These are phyloP conservation scores for Alternaria postmessia DNA, from an alignment of 2,329 filamentous ascomycete species.

Conservation along the genomic window DNA sequence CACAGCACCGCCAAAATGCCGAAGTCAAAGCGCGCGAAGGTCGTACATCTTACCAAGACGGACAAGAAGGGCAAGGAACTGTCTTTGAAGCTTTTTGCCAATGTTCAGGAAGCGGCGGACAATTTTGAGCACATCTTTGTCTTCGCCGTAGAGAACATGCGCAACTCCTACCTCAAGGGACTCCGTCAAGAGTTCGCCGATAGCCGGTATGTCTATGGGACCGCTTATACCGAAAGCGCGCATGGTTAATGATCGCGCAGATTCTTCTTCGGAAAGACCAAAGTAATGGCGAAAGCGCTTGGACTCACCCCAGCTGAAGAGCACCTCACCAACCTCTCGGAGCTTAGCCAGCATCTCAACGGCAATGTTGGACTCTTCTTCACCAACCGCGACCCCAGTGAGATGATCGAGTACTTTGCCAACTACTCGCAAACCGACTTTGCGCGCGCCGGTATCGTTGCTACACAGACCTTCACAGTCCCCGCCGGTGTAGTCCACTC, in stretches of 20 bases:
- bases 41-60: conserved; percentile 90
- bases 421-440: conserved; percentile 81
- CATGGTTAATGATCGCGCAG: conserved; percentile 55
- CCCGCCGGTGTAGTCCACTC: conserved; percentile 85
- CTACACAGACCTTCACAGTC: conserved; percentile 78
- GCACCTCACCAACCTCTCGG: conserved; percentile 78
- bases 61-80: conserved; percentile 92
- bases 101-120: conserved; percentile 84
- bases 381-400: conserved; percentile 75
- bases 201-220: conserved; percentile 70
- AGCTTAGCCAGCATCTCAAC: conserved; percentile 72
- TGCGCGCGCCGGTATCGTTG: conserved; percentile 82
- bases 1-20: conserved; percentile 71
- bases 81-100: conserved; percentile 85
- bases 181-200: conserved; percentile 85
- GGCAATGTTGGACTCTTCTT: conserved; percentile 92
- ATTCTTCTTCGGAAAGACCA: conserved; percentile 98
- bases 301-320: conserved; percentile 80
- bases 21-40: conserved; percentile 90
- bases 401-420: conserved; percentile 76
- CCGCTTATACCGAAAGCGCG: not conserved
- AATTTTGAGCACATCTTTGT: conserved; percentile 92
- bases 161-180: conserved; percentile 93
- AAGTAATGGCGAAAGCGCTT: conserved; percentile 96
- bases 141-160: conserved; percentile 95